A percentile compares a stretch with the other conserved stretches of the same genome.
These are phyloP conservation scores for Puccinia triticina DNA, from an alignment of 1,284 basidiomycete species.

Conservation along the genomic window DNA sequence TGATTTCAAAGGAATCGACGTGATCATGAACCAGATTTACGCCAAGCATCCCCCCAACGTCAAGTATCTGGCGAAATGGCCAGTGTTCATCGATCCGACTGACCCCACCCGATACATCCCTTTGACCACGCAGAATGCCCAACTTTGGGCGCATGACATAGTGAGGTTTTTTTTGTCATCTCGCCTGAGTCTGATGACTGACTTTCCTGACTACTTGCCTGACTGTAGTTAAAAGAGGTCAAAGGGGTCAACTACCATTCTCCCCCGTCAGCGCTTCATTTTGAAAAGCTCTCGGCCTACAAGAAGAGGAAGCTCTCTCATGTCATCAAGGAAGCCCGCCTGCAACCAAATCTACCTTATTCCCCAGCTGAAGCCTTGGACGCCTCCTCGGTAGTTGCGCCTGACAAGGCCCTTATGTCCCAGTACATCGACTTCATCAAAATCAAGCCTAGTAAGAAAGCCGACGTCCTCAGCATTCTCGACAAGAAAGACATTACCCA, in stretches of 20 bases:
- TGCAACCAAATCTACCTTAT: no score
- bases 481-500: not conserved
- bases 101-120: not conserved
- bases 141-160: no score
- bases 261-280: not conserved
- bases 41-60: not conserved
- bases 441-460: not conserved
- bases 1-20: not conserved
- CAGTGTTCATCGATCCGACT: not conserved
- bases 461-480: not conserved
- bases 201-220: no score
- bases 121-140: no score
- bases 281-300: not conserved
- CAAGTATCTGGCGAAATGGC: not conserved
- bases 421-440: not conserved
- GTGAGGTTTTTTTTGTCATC: not conserved
- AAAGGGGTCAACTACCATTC: not conserved
- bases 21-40: not conserved
- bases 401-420: not conserved
- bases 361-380: no score
- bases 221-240: not conserved
- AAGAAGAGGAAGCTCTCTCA: not conserved
- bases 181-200: no score
- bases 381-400: not conserved
- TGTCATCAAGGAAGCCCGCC: not conserved